Base-by-base conservation (phyloP, 306 rosid species). In the Quillaja saponaria region DNA sequence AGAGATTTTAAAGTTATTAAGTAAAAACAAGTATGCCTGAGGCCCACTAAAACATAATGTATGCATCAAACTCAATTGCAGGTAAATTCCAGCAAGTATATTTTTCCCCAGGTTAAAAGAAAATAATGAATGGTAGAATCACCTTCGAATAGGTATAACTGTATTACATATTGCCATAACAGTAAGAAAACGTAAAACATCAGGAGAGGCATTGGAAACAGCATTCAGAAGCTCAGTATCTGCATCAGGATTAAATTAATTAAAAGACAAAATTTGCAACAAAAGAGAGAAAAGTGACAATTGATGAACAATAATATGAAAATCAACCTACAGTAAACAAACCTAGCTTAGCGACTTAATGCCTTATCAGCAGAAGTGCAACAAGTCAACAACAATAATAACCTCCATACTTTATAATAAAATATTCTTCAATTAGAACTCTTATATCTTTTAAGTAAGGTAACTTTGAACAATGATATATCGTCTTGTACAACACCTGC, bases 111-210 rank as follows among this genome's bases (percentile, higher is more conserved):
- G 4, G 2, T 25, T 33, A 55, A 60, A 40, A 50, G 15, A 15
- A 14, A 6, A 34, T 15, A 34, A 6, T 20, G 21, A 75, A 39
- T 55, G 73, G 66, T 46, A 77, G 51, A 75, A 67, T 76, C 78
- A 92, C 99, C 95, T 89, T 55, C 44, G 82, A 1, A 75, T 79
- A 35, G 99, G 99, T 75, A 87, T 64, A 37, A 89, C 96, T 18
- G 99, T 92, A 73, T 92, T 92, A 75, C 99, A 92, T 79, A 89
- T 82, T 9, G 99, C 94, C 99, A 92, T 92, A 68, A 89, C 51
- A 45, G 91, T 92, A 63, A 92, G 90, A 71, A 92, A 89, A 44
- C 72, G 84, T 58, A 82, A 55, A 50, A 80, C 89, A 14, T 85
- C 95, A n/a, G 91, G 78, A 75, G 97, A 79, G 63, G 87, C 83